Percentiles rank a stretch among this genome's conserved stretches.
phyloP scores from a whole-genome alignment of 2,329 filamentous ascomycete species.

The Aspergillus pseudoviridinutans region DNA sequence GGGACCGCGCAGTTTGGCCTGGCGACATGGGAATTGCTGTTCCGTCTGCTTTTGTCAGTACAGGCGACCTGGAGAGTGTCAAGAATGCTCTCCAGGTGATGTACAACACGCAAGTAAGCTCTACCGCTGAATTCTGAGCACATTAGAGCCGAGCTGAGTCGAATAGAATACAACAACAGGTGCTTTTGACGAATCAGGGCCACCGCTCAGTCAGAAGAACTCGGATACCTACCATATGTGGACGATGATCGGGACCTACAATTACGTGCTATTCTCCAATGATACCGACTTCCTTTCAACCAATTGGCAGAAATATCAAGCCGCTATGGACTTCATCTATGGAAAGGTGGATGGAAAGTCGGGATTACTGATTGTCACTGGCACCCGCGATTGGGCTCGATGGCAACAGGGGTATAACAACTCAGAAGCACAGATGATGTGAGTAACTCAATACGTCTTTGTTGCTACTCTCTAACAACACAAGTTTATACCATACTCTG shows the following conservation, averaged over 20 bases:
- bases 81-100: slow-evolving; percentile 47
- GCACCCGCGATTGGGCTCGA: slow-evolving; percentile 50
- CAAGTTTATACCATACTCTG: slow-evolving; percentile 50
- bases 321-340: slow-evolving; percentile 46
- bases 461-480: background rate
- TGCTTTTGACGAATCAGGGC: slow-evolving; percentile 34
- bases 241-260: slow-evolving; percentile 56
- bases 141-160: background rate
- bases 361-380: slow-evolving; percentile 49
- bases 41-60: slow-evolving; percentile 41
- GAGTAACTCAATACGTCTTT: background rate
- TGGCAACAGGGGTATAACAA: slow-evolving; percentile 50
- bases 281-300: slow-evolving; percentile 46
- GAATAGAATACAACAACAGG: slow-evolving; percentile 26
- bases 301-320: slow-evolving; percentile 49
- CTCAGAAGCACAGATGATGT: slow-evolving; percentile 51
- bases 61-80: slow-evolving; percentile 45
- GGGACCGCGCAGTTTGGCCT: slow-evolving; percentile 44
- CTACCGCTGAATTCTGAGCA: background rate
- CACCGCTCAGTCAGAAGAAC: slow-evolving; percentile 30
- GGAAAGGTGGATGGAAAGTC: slow-evolving; percentile 41
- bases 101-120: slow-evolving; percentile 41
- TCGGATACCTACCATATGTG: slow-evolving; percentile 45
- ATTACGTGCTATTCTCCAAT: slow-evolving; percentile 55
- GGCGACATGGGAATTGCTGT: slow-evolving; percentile 52